Base-by-base conservation (phyloP, 2,329 filamentous ascomycete species). In the Blastomyces silverae region DNA sequence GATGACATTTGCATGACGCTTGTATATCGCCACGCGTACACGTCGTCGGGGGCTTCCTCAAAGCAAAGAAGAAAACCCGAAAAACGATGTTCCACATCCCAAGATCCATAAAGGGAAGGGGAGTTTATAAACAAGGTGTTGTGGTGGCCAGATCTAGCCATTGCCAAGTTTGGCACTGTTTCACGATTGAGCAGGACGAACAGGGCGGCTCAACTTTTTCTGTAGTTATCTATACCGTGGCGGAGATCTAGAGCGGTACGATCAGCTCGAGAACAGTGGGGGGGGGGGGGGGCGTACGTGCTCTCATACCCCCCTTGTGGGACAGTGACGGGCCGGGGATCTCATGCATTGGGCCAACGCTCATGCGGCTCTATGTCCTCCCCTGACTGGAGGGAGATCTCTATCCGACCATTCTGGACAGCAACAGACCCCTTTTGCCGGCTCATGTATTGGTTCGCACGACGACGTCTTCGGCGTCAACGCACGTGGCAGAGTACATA, bases 341-440 rank as follows among this genome's bases (percentile, higher is more conserved):
- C 31, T 34, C 39, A 48, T 60, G 5, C 58, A 48, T 22, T 48
- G 39, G 25, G n/a, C 15, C 25, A 61, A 61, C 58, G 58, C 44
- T 44, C 42, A 50, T 50, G 59, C 59, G 3, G 59, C 42, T 7
- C 25, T 17, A 13, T n/a, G 34, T 3, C 25, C 11, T 15, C 42
- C 42, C 13, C n/a, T 13, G 31, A 3, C 31, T 34, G 22, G 25
- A n/a, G 22, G 13, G 39, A 31, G 11, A 5, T 22, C 6, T 44
- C 39, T 46, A 31, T 46, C n/a, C 42, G 8, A 39, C 37, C 13
- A 39, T 39, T 39, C 10, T 39, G 37, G 37, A 13, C 37, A 1
- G 37, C n/a, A 10, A 15, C 58, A 17, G 50, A 44, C 20, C 44
- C 17, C 8, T 13, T 25, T 42, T 22, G 25, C 42, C 46, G n/a